A percentile compares a stretch with the other conserved stretches of the same genome.
Conservation (phyloP, 345 rosid genomes). For the Carallia brachiata region DNA sequence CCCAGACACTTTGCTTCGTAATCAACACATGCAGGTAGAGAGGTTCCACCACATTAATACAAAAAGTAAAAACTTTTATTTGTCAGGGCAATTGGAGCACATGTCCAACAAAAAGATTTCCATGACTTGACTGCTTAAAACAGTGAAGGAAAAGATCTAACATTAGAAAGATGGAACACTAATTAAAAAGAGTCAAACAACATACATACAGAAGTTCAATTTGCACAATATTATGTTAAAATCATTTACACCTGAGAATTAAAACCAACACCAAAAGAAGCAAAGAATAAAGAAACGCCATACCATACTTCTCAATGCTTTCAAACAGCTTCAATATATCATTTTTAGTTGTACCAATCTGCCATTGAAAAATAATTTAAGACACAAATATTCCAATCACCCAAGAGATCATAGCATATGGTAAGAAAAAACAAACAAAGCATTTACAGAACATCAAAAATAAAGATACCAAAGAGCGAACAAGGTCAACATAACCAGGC, state of each 20-base stretch:
- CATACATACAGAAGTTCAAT: background rate
- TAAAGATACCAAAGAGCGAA: background rate
- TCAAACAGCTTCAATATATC: constrained; percentile 84
- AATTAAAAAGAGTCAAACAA: background rate
- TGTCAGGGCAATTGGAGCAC: background rate
- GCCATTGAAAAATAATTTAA: constrained; percentile 24
- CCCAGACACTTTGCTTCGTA: background rate
- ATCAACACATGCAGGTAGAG: background rate
- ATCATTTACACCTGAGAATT: background rate
- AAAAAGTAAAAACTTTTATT: background rate
- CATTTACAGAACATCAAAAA: background rate
- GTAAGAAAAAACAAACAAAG: background rate
- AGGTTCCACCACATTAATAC: background rate
- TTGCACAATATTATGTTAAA: too few species aligned
- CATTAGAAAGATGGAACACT: background rate
- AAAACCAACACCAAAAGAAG: background rate
- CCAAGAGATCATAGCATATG: background rate
- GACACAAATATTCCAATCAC: background rate
- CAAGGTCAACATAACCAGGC: background rate
- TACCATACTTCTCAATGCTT: constrained; percentile 81
- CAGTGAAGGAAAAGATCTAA: background rate
- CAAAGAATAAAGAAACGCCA: constrained; percentile 8
- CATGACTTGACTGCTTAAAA: constrained; percentile 1
- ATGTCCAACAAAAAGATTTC: too few species aligned
- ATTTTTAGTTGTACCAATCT: constrained; percentile 65